A percentile compares a stretch with the other conserved stretches of the same genome.
Evolutionary conservation across 345 rosid species (phyloP).

Genomic region (Cardamine resedifolia): DNA sequence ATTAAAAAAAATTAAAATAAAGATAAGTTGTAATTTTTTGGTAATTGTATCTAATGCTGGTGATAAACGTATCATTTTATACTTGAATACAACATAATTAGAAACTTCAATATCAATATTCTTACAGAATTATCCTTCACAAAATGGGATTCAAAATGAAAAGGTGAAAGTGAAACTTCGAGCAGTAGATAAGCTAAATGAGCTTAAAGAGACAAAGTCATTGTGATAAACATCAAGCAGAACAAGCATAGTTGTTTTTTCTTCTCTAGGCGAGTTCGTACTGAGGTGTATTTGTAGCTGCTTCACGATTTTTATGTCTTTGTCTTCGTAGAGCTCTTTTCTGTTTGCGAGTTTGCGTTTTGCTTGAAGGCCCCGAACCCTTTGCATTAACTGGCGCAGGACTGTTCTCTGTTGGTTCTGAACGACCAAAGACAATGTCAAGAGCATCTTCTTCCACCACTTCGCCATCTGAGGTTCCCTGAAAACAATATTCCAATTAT

Average conservation of each 20-base stretch:
- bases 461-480: conserved; percentile 27
- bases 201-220: not conserved
- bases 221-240: not conserved
- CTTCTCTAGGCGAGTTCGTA: not conserved
- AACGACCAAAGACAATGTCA: conserved; percentile 34
- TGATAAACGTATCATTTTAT: not conserved
- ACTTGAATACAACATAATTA: no score
- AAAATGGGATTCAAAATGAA: conserved; percentile 13
- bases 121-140: not conserved
- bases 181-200: not conserved
- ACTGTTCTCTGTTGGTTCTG: conserved; percentile 29
- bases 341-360: conserved; percentile 37
- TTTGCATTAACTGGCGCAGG: conserved; percentile 4
- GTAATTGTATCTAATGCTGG: conserved; percentile 35
- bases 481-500: not conserved
- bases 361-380: not conserved
- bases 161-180: not conserved
- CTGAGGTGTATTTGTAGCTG: conserved; percentile 23
- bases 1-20: not conserved
- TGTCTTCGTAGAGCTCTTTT: conserved; percentile 38
- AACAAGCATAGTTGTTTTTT: not conserved
- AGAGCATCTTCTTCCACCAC: conserved; percentile 31
- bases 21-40: conserved; percentile 16
- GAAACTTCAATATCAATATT: not conserved
- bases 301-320: conserved; percentile 35